phyloP scores from a whole-genome alignment of 176 grass and related monocot genomes.

The Musa schizocarpa region DNA sequence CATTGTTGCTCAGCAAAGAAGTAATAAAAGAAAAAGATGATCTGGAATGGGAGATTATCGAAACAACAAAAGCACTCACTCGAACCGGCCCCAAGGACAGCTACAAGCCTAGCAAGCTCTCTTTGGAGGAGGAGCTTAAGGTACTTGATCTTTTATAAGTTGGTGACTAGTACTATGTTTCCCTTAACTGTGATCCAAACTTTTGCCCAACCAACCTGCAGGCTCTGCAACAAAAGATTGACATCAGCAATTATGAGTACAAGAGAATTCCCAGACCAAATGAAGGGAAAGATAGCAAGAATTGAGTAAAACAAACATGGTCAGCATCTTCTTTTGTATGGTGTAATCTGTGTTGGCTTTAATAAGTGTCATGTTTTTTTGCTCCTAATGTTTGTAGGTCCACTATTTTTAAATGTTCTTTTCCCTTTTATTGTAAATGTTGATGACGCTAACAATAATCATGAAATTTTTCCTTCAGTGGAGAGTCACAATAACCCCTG shows the following conservation, averaged over 20 bases:
- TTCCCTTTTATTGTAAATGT: too few relatives aligned
- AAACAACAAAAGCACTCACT: slow-evolving; percentile 68
- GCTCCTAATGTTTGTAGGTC: too few relatives aligned
- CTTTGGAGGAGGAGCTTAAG: slow-evolving; percentile 86
- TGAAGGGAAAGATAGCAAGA: slow-evolving; percentile 32
- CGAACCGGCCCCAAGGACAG: slow-evolving; percentile 57
- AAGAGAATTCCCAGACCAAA: slow-evolving; percentile 63
- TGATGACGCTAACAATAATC: too few relatives aligned
- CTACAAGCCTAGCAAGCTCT: slow-evolving; percentile 74
- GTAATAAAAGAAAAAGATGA: slow-evolving; percentile 92
- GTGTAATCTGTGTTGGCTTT: background rate
- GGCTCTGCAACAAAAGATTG: slow-evolving; percentile 84
- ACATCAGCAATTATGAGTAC: slow-evolving; percentile 80
- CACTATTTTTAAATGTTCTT: too few relatives aligned
- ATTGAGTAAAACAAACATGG: background rate
- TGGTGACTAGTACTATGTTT: background rate
- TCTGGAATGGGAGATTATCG: slow-evolving; percentile 87
- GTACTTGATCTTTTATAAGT: slow-evolving; percentile 20
- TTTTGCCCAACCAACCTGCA: slow-evolving; percentile 11
- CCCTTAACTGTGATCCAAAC: background rate
- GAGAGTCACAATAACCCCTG: too few relatives aligned
- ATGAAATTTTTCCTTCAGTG: too few relatives aligned
- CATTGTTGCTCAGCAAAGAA: slow-evolving; percentile 53
- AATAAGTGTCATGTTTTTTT: too few relatives aligned
- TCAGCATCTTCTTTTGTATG: background rate